Percentiles rank a stretch among this genome's conserved stretches.
Conservation (phyloP, 805 yeast genomes). For the Candida patagonica region DNA sequence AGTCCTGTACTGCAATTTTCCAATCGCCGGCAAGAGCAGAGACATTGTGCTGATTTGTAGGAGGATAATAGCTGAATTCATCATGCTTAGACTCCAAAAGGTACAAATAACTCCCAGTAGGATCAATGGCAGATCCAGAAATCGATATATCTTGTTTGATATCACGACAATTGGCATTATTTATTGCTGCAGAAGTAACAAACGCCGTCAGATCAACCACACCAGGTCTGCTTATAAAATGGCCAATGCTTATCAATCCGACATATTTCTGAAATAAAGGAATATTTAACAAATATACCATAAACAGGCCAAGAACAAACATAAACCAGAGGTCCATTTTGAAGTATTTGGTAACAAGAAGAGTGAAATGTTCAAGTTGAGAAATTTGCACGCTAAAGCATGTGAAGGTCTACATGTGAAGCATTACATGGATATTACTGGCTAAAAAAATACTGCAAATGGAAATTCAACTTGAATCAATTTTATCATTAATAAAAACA, state of each 20-base stretch:
- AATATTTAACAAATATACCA: neutral
- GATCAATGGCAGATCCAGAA: neutral
- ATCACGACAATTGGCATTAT: neutral
- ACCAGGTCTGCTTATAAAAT: neutral
- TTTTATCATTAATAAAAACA: no score
- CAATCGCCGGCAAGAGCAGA: neutral
- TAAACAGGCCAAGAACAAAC: neutral
- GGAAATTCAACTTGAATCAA: no score
- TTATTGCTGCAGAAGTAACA: neutral
- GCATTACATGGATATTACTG: no score
- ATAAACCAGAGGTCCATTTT: slow-evolving; percentile 1
- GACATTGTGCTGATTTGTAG: neutral
- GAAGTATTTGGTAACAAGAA: neutral
- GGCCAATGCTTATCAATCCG: neutral
- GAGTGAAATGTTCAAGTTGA: no score
- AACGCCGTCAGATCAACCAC: neutral
- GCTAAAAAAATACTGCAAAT: no score
- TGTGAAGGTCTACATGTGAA: no score
- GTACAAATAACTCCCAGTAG: neutral
- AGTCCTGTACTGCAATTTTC: neutral
- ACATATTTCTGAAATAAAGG: neutral
- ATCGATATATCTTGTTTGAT: neutral
- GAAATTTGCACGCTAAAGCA: no score
- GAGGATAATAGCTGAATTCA: neutral
- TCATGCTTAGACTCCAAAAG: neutral